phyloP scores from a whole-genome alignment of 345 rosid genomes.

The Eutrema japonicum region DNA sequence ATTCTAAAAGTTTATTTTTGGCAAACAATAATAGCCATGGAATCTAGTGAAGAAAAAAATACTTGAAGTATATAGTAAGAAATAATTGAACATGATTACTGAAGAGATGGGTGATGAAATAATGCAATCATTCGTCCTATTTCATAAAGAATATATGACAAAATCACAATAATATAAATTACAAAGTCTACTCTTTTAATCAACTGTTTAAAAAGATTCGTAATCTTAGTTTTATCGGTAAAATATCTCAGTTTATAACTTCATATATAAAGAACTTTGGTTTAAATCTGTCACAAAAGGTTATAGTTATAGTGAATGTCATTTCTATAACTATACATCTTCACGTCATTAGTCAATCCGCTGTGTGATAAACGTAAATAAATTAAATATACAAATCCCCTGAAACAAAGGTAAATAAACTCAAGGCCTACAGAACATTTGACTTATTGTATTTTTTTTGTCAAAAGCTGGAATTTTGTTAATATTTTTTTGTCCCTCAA shows the following conservation, averaged over 20 bases:
- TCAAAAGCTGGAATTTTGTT: too few relatives aligned
- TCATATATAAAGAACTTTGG: neutral
- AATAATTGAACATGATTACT: slow-evolving; percentile 44
- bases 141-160: slow-evolving; percentile 33
- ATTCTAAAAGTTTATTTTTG: slow-evolving; percentile 16
- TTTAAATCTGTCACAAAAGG: neutral
- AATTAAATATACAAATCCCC: neutral
- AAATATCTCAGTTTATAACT: slow-evolving; percentile 4
- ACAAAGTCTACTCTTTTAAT: slow-evolving; percentile 4
- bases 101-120: slow-evolving; percentile 32
- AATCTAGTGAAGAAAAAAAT: slow-evolving; percentile 34
- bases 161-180: slow-evolving; percentile 4
- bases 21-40: slow-evolving; percentile 38
- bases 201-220: neutral
- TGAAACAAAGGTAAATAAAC: too few relatives aligned
- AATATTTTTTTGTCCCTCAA: too few relatives aligned
- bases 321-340: neutral
- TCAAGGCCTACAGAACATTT: too few relatives aligned
- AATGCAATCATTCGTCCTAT: slow-evolving; percentile 39
- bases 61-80: slow-evolving; percentile 37
- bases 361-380: neutral
- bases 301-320: neutral
- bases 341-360: neutral
- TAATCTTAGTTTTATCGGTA: neutral
- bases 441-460: too few relatives aligned